Conservation (phyloP, 352 stramenopile genomes). For the Aphanomyces euteiches region DNA sequence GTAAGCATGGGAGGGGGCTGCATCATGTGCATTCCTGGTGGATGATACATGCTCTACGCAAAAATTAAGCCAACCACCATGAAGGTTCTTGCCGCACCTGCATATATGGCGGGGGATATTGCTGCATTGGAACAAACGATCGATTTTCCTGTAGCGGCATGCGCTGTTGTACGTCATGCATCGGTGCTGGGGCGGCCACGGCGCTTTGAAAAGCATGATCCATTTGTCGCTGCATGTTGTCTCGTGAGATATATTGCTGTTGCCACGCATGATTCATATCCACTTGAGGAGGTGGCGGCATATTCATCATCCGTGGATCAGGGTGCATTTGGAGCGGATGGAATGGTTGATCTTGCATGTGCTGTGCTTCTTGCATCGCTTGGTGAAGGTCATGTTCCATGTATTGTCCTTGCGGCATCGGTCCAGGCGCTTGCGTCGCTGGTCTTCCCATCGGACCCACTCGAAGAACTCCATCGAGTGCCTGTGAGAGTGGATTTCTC, state of each 20-base stretch:
- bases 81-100: neutral
- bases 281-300: slow-evolving; percentile 15
- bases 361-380: slow-evolving; percentile 48
- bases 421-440: slow-evolving; percentile 39
- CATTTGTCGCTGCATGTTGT: slow-evolving; percentile 42
- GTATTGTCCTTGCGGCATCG: slow-evolving; percentile 30
- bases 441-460: slow-evolving; percentile 35
- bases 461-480: slow-evolving; percentile 66
- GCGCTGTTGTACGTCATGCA: neutral
- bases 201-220: slow-evolving; percentile 58
- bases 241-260: slow-evolving; percentile 46
- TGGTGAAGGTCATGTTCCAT: slow-evolving; percentile 40
- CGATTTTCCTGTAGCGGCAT: slow-evolving; percentile 45
- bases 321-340: slow-evolving; percentile 9
- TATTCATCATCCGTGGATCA: slow-evolving; percentile 15
- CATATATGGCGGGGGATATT: slow-evolving; percentile 17
- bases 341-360: slow-evolving; percentile 32
- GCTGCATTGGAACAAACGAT: neutral
- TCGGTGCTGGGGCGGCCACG: neutral
- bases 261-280: slow-evolving; percentile 38
- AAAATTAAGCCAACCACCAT: neutral
- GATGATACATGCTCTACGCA: slow-evolving; percentile 7
- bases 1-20: slow-evolving; percentile 34
- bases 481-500: slow-evolving; percentile 78
- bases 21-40: slow-evolving; percentile 18